A percentile compares a stretch with the other conserved stretches of the same genome.
phyloP scores from a whole-genome alignment of 2,329 filamentous ascomycete species.

The Xylariaceae sp. region DNA sequence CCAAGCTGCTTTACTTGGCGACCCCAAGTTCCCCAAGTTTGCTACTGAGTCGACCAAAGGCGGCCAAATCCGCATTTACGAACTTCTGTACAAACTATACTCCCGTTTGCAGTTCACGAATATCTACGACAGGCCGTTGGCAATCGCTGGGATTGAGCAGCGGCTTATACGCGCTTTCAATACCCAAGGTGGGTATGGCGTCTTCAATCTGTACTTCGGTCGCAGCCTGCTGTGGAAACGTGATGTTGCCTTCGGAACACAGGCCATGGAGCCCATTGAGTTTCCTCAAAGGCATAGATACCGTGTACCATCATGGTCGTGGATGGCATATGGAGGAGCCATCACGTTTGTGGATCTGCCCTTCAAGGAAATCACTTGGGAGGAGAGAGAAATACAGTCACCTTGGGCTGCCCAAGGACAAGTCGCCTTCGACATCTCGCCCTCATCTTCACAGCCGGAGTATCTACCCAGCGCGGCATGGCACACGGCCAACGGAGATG shows the following conservation, averaged over 20 bases:
- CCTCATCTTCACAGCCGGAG: neutral
- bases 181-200: conserved; percentile 13
- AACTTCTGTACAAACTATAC: conserved; percentile 14
- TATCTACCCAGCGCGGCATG: neutral
- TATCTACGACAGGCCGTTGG: conserved; percentile 12
- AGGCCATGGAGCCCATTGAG: conserved; percentile 4
- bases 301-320: conserved; percentile 13
- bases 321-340: conserved; percentile 18
- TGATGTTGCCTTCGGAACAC: neutral
- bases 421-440: neutral
- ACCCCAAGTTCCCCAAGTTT: conserved; percentile 23
- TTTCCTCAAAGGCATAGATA: conserved; percentile 7
- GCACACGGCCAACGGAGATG: conserved; percentile 4
- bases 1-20: conserved; percentile 26
- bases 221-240: conserved; percentile 12
- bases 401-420: conserved; percentile 3
- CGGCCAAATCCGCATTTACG: conserved; percentile 10
- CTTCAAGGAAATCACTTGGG: conserved; percentile 12
- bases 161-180: conserved; percentile 11
- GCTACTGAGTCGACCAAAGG: conserved; percentile 11
- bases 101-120: conserved; percentile 9
- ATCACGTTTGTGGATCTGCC: conserved; percentile 14
- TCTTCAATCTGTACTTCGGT: conserved; percentile 13
- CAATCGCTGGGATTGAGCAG: conserved; percentile 16
- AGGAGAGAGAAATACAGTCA: conserved; percentile 5